Base-by-base conservation (phyloP, 2,329 filamentous ascomycete genomes). In the Monilinia vaccinii-corymbosi region DNA sequence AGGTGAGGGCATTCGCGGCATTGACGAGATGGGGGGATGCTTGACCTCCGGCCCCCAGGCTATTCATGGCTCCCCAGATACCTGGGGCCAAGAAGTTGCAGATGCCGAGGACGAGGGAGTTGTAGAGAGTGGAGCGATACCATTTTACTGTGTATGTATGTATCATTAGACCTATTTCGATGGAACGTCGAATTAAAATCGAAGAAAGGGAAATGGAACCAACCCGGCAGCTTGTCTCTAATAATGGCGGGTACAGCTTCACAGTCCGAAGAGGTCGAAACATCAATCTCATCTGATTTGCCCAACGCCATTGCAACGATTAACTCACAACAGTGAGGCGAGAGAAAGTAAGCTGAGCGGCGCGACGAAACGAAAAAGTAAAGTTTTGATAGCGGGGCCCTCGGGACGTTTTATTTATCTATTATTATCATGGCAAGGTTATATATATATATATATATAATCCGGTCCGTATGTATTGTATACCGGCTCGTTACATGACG, bases 41-140 rank as follows among this genome's bases (percentile, higher is more conserved):
- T 34, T 81, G 78, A 3, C 87, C 87, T 52, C 87, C 87, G 1
- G 85, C 87, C 11, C 87, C 87, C 0, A 90, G 78, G 0, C 81
- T 84, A 73, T 89, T 89, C 85, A 89, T 87, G 9, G 85, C 85
- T 14, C 78, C 80, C 86, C 86, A 89, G 62, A 89, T 86, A 0
- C 87, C 87, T 0, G 86, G 87, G 0, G 86, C 86, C 1, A 84
- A 76, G 63, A 90, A 82, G 68, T 87, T 88, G 73, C 84, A 88
- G 11, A 89, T 72, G 0, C 87, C 87, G 1, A 91, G 79, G 44
- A 91, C 81, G 36, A 85, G 80, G 56, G 87, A 84, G 73, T 90
- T 89, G 75, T 83, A 90, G 65, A 87, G 85, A 0, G 86, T 88
- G 1, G 84, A 86, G 31, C 84, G 82, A 68, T 89, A 81, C 86